Percentiles rank a stretch among this genome's conserved stretches.
These are phyloP conservation scores for Phytophthora pini DNA, from an alignment of 352 stramenopile genomes.

Conservation along the genomic window DNA sequence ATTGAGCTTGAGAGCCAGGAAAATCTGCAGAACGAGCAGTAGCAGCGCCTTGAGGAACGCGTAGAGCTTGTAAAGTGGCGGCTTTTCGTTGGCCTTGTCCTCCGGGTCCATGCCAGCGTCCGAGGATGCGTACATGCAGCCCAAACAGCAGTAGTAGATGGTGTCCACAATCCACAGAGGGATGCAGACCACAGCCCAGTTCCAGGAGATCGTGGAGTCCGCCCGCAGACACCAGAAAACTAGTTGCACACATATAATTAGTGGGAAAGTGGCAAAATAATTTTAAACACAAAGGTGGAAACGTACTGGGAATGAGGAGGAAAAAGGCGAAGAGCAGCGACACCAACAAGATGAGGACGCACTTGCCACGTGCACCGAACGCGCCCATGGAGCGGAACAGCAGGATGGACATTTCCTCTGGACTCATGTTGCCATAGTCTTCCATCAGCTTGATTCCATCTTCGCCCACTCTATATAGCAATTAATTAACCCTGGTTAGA, in stretches of 20 bases:
- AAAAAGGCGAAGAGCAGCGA: conserved; percentile 87
- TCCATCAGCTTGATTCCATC: conserved; percentile 91
- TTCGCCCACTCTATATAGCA: conserved; percentile 67
- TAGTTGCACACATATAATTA: conserved; percentile 29
- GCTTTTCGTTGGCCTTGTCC: conserved; percentile 53
- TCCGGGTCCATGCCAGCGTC: conserved; percentile 64
- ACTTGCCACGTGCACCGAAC: conserved; percentile 72
- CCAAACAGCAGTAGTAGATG: conserved; percentile 81
- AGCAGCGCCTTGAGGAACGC: conserved; percentile 83
- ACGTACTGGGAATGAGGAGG: conserved; percentile 84
- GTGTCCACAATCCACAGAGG: conserved; percentile 81
- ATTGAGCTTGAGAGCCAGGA: conserved; percentile 85
- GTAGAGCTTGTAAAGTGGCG: conserved; percentile 75
- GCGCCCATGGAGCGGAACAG: conserved; percentile 81
- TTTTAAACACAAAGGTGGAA: conserved; percentile 3
- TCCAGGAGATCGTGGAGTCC: conserved; percentile 76
- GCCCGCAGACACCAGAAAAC: conserved; percentile 87
- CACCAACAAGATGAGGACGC: conserved; percentile 71
- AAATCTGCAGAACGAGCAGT: conserved; percentile 81
- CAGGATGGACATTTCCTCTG: conserved; percentile 72
- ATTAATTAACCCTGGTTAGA: not conserved
- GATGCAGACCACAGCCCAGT: conserved; percentile 83
- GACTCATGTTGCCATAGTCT: conserved; percentile 85
- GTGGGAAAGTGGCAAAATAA: conserved; percentile 13
- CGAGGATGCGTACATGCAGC: conserved; percentile 60